Base-by-base conservation (phyloP, 2,329 filamentous ascomycete genomes). In the Cladosporium sp. region DNA sequence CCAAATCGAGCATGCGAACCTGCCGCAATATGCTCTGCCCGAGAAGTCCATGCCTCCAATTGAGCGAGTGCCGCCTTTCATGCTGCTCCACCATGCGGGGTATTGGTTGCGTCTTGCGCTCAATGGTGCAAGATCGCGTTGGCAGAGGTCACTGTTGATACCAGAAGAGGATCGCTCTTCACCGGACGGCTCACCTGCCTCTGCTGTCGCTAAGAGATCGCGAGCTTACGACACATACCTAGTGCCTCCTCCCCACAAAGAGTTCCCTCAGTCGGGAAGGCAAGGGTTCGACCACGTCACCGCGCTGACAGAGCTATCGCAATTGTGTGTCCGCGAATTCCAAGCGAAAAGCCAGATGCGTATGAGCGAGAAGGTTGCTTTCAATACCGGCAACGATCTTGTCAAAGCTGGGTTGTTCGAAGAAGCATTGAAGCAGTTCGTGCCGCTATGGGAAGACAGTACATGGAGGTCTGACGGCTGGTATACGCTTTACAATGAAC, bases 391-490 rank as follows among this genome's bases (percentile, higher is more conserved):
- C 1, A 77, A 79, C 60, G 82, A 84, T 61, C 71, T 84, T 30
- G 76, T 84, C 42, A 74, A 76, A 39, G 74, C 74, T 17, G 77
- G 75, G 17, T 75, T 75, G 28, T 84, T 81, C 71, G 67, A 72
- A 5, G 76, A 82, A 47, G 84, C 82, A 6, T 73, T 82, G 55
- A 69, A 76, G 22, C 72, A 82, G 2, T 73, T 87, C 19, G 73
- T 73, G 37, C 76, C 81, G 3, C 67, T 85, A 1, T 87, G 84
- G 84, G 68, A 79, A 40, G 75, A 69, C 9, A 78, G 82, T 68
- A 76, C 74, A n/a, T 87, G 84, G 84, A 80, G 85, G 47, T 72
- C 71, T 43, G 79, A 84, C 66, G 77, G 80, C n/a, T 87, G 84
- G 84, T 84, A 80, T 77, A 68, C 73, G 42, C 73, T 85, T 3